Evolutionary conservation across 345 rosid genomes (phyloP).

Genomic region (Microthlaspi erraticum): DNA sequence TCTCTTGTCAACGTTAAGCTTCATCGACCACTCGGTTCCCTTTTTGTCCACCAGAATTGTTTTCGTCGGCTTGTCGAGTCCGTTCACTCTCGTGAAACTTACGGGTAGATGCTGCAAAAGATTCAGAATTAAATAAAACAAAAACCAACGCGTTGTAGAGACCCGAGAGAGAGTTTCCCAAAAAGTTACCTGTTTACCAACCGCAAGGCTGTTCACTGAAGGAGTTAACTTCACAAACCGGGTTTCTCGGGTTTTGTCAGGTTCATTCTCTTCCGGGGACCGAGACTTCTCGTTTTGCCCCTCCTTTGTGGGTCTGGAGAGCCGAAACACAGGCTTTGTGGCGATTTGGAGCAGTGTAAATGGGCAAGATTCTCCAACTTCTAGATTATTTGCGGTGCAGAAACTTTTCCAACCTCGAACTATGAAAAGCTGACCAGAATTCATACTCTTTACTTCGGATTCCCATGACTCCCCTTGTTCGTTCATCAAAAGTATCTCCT

Average conservation of each 20-base stretch:
- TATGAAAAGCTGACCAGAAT: neutral
- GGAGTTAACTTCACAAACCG: conserved; percentile 33
- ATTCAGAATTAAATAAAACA: neutral
- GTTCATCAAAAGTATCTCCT: too few relatives aligned
- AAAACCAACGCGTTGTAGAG: neutral
- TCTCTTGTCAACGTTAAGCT: neutral
- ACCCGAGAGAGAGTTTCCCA: neutral
- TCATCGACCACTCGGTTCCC: conserved; percentile 25
- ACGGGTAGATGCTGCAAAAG: conserved; percentile 27
- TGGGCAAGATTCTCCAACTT: conserved; percentile 26
- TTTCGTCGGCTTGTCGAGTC: conserved; percentile 1
- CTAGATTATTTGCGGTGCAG: conserved; percentile 15
- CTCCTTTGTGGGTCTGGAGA: neutral
- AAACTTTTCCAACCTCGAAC: conserved; percentile 32
- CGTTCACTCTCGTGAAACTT: conserved; percentile 17
- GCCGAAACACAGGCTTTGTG: conserved; percentile 2
- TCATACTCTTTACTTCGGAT: neutral
- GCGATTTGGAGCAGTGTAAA: neutral
- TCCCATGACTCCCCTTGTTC: conserved; percentile 35
- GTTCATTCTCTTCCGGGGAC: neutral
- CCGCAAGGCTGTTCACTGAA: neutral
- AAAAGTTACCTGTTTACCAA: conserved; percentile 16
- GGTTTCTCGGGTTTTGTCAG: neutral
- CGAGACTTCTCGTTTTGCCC: neutral
- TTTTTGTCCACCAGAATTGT: conserved; percentile 28